Base-by-base conservation (phyloP, 306 rosid genomes). In the Quercus mongolica region DNA sequence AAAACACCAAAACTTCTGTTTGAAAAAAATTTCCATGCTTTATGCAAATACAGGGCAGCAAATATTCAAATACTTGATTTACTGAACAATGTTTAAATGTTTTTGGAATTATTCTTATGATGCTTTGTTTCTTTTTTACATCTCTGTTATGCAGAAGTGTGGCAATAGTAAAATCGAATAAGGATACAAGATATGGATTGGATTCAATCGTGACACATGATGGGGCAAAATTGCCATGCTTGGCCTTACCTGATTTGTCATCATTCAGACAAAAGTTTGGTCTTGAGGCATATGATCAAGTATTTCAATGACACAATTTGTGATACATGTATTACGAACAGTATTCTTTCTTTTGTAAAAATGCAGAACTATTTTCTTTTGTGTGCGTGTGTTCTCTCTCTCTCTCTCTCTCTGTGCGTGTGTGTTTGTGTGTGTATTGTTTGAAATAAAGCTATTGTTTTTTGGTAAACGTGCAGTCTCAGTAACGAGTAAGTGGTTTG, bases 151-250 rank as follows among this genome's bases (percentile, higher is more conserved):
- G 80, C 92, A 94, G 99, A 84, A 86, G 74, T 52, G 94, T 91
- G 69, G 97, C 97, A 44, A 58, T 92, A 82, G 84, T 94, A 84
- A 94, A 91, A 86, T 94, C 99, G 41, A 91, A 85, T 85, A 92
- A 92, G 82, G 97, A 94, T 74, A 90, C 94, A 46, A 85, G 97
- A 80, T 92, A 90, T 77, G 92, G 91, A 85, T 74, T 92, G 79
- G 94, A 94, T 86, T 91, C 97, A 14, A 88, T 94, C 62, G 95
- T 94, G 74, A 92, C 97, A 6, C 98, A 91, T 74, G 95, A 94
- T 73, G 97, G 99, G 52, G 76, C 77, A 77, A 92, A 90, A 71
- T 83, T 87, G 75, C 91, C 94, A 3, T 94, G 97, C 84, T 94
- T 90, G 96, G 85, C 95, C 14, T 83, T 92, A 35, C 57, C 86